phyloP scores from a whole-genome alignment of 2,329 filamentous ascomycete species.

The Aspergillus candidus region DNA sequence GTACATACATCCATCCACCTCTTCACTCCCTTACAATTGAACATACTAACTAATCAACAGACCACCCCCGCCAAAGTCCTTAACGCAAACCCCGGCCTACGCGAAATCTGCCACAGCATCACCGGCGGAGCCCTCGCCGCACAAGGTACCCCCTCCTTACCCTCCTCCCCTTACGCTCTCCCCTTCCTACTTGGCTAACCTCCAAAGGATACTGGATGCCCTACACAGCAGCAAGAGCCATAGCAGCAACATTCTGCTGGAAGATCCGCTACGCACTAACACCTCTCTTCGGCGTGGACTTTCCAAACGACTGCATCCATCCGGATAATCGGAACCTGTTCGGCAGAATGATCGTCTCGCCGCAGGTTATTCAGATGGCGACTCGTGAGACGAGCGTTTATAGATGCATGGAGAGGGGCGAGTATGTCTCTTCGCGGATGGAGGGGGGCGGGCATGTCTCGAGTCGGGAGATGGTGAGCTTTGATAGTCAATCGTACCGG shows the following conservation, averaged over 20 bases:
- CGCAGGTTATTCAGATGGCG: conserved; percentile 49
- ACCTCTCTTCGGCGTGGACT: conserved; percentile 80
- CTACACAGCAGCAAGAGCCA: conserved; percentile 73
- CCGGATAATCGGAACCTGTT: conserved; percentile 57
- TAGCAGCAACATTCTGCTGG: conserved; percentile 86
- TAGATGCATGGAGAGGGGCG: conserved; percentile 19
- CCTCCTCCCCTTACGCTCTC: not conserved
- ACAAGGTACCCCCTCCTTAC: conserved; percentile 60
- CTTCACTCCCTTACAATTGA: no score
- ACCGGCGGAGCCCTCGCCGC: conserved; percentile 85
- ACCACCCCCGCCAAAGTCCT: conserved; percentile 83
- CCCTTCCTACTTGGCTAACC: conserved; percentile 8
- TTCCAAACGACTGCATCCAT: conserved; percentile 64
- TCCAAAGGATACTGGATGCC: conserved; percentile 93
- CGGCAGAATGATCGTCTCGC: conserved; percentile 61
- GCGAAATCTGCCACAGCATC: conserved; percentile 88
- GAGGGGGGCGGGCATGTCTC: no score
- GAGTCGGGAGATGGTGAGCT: no score
- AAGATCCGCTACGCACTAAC: conserved; percentile 78
- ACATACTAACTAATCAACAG: conserved; percentile 41
- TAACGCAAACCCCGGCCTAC: conserved; percentile 69
- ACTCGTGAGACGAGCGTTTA: conserved; percentile 29
- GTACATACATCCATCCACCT: conserved; percentile 40
- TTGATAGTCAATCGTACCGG: no score
- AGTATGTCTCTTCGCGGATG: no score